Base-by-base conservation (phyloP, 2,329 filamentous ascomycete genomes). In the Hypoxylon sp. region DNA sequence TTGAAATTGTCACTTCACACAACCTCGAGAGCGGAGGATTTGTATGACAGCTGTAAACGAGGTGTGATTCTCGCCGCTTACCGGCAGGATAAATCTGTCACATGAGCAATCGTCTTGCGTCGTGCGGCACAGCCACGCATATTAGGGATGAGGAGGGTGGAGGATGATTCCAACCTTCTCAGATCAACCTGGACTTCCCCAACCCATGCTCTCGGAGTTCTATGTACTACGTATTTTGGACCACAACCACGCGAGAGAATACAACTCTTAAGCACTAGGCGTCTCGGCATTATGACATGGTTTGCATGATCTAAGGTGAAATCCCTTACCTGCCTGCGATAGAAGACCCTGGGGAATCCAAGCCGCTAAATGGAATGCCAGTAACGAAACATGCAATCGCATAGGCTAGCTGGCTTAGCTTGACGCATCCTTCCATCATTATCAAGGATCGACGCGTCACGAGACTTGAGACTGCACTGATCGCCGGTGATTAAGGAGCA, bases 51-150 rank as follows among this genome's bases (percentile, higher is more conserved):
- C 18, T 42, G 24, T 40, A 28, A 50, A 51, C 28, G 57, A 64
- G 56, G 61, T 69, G 64, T 67, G 64, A 62, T 69, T 65, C 48
- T 48, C 22, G 63, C 54, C 57, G 67, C 65, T 69, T 64, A 67
- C 60, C 64, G 51, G 61, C 67, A 69, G 67, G 58, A 52, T 6
- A 40, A 24, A 14, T 20, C 28, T 30, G 67, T 69, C 67, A 69
- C 67, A 69, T 69, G 67, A 69, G 53, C 55, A 3, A 57, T 12
- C 22, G 14, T 48, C 24, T 24, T 26, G 49, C 46, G 40, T 53
- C 51, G 51, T 49, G 46, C 40, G 45, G 58, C 65, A 63, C 58
- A 32, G 55, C 26, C 38, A 36, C 38, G 57, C 36, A 45, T 48
- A 22, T 51, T 42, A 28, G 3, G 40, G 49, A 51, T 32, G 42